Conservation (phyloP, 2,329 filamentous ascomycete genomes). For the Fusarium proliferatum region DNA sequence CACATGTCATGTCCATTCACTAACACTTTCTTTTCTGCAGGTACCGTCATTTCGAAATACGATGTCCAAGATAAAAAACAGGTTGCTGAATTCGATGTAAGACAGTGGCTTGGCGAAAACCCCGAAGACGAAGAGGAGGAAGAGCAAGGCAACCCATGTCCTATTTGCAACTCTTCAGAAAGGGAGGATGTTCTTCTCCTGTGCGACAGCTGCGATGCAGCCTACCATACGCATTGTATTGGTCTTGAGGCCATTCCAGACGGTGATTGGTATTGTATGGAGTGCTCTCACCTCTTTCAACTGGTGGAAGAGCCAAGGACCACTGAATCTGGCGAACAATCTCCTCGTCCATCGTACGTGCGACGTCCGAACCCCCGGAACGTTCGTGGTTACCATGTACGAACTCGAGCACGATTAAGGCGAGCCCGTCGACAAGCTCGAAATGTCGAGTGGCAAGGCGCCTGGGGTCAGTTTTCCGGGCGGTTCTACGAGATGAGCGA, state of each 20-base stretch:
- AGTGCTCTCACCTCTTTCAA: conserved; percentile 70
- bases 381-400: conserved; percentile 53
- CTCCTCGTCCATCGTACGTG: conserved; percentile 46
- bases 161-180: conserved; percentile 83
- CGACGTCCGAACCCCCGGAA: conserved; percentile 49
- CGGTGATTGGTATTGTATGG: conserved; percentile 91
- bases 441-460: conserved; percentile 87
- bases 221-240: conserved; percentile 93
- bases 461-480: conserved; percentile 76
- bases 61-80: conserved; percentile 86
- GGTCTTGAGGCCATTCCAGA: conserved; percentile 81
- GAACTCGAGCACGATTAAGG: conserved; percentile 69
- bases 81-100: conserved; percentile 88
- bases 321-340: conserved; percentile 50
- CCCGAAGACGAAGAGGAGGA: conserved; percentile 76
- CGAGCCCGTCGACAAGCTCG: conserved; percentile 71
- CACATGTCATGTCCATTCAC: conserved; percentile 28
- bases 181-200: conserved; percentile 87
- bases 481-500: conserved; percentile 69
- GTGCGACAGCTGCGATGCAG: conserved; percentile 90
- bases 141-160: conserved; percentile 78
- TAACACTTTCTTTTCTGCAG: conserved; percentile 51
- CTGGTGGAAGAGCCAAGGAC: conserved; percentile 47
- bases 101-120: conserved; percentile 76
- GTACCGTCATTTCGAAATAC: conserved; percentile 67